phyloP scores from a whole-genome alignment of 1,139 yeast species.

The Ashbya aceris region DNA sequence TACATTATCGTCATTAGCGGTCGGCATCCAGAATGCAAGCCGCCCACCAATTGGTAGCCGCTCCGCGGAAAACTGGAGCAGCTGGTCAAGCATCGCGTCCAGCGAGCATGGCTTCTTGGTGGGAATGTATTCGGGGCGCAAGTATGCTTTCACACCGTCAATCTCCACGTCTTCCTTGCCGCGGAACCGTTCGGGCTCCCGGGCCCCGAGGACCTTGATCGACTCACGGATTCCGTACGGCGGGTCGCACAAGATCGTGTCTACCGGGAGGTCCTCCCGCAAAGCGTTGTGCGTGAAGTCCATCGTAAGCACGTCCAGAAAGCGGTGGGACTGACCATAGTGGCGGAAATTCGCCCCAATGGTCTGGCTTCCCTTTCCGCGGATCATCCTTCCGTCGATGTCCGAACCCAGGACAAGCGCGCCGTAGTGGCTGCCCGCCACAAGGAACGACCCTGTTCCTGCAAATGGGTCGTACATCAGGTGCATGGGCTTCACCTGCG shows the following conservation, averaged over 20 bases:
- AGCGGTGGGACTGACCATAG: slow-evolving; percentile 49
- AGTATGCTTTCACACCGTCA: slow-evolving; percentile 70
- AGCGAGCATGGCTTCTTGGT: slow-evolving; percentile 88
- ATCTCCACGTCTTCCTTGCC: slow-evolving; percentile 66
- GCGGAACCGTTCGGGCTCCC: slow-evolving; percentile 43
- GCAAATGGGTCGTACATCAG: slow-evolving; percentile 89
- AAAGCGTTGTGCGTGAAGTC: slow-evolving; percentile 90
- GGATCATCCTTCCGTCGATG: slow-evolving; percentile 75
- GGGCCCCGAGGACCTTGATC: slow-evolving; percentile 83
- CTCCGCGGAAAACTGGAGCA: slow-evolving; percentile 60
- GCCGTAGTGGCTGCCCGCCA: slow-evolving; percentile 82
- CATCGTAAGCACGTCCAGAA: slow-evolving; percentile 77
- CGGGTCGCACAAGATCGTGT: slow-evolving; percentile 88
- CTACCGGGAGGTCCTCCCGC: slow-evolving; percentile 52
- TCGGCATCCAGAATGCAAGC: slow-evolving; percentile 96
- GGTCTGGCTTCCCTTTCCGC: slow-evolving; percentile 52
- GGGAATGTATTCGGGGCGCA: slow-evolving; percentile 76
- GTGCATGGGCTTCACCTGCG: slow-evolving; percentile 57
- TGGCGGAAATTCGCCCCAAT: slow-evolving; percentile 65
- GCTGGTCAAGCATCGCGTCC: slow-evolving; percentile 65
- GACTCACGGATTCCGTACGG: slow-evolving; percentile 98
- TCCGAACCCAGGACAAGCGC: slow-evolving; percentile 81
- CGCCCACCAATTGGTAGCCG: slow-evolving; percentile 70
- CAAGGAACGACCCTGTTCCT: slow-evolving; percentile 92
- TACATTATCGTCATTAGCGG: slow-evolving; percentile 76